phyloP scores from a whole-genome alignment of 1,284 basidiomycete genomes.

The Puccinia triticina region DNA sequence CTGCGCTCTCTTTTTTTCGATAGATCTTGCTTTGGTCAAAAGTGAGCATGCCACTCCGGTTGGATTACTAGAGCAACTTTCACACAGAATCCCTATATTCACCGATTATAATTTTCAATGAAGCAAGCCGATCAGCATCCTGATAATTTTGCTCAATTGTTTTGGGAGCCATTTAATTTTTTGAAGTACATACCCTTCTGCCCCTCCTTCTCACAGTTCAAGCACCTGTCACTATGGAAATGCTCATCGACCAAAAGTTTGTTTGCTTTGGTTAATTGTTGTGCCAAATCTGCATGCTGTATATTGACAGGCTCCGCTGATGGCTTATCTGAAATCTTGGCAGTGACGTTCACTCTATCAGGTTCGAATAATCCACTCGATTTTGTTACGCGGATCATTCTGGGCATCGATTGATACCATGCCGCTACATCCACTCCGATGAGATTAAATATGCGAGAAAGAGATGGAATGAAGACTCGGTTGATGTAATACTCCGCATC shows the following conservation, averaged over 20 bases:
- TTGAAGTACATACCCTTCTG: conserved; percentile 50
- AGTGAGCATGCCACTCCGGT: conserved; percentile 69
- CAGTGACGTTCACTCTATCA: conserved; percentile 24
- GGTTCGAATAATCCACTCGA: conserved; percentile 31
- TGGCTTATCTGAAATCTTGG: background rate
- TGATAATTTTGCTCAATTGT: conserved; percentile 58
- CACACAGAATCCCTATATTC: conserved; percentile 65
- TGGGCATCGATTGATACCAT: conserved; percentile 91
- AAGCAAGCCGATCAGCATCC: conserved; percentile 54
- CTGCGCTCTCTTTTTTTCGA: conserved; percentile 67
- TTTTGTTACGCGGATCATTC: conserved; percentile 56
- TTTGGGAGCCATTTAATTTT: background rate
- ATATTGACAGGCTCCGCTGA: conserved; percentile 38
- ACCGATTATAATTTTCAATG: background rate
- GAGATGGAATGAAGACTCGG: conserved; percentile 80
- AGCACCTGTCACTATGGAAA: conserved; percentile 55
- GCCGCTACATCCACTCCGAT: conserved; percentile 82
- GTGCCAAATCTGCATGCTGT: background rate
- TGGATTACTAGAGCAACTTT: conserved; percentile 67
- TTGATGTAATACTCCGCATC: conserved; percentile 90
- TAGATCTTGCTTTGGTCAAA: conserved; percentile 66
- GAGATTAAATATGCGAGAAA: conserved; percentile 87
- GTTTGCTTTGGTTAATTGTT: conserved; percentile 13
- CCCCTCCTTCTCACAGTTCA: conserved; percentile 54
- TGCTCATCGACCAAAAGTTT: conserved; percentile 55